Evolutionary conservation across 345 rosid species (phyloP).

Genomic region (Populus alba): DNA sequence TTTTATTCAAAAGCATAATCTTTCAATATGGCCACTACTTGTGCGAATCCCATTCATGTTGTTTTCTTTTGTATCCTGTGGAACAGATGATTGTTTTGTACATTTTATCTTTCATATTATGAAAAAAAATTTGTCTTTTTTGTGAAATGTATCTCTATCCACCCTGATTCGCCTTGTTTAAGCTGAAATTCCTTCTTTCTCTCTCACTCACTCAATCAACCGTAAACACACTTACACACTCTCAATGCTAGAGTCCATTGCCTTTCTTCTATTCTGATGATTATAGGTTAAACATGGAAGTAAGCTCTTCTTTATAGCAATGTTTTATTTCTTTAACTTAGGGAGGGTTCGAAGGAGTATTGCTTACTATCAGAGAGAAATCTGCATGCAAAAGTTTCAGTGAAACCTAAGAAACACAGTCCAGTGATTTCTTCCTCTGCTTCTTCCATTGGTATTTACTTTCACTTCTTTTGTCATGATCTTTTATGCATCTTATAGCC

Average conservation of each 20-base stretch:
- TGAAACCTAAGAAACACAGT: conserved; percentile 31
- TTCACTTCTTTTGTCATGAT: not conserved
- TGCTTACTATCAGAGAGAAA: conserved; percentile 23
- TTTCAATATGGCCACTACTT: not conserved
- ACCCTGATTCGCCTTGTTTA: not conserved
- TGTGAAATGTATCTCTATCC: not conserved
- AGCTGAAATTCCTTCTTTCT: too few species aligned
- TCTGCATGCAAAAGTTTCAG: conserved; percentile 17
- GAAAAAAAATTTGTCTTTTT: not conserved
- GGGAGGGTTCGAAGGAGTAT: conserved; percentile 40
- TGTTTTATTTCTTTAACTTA: conserved; percentile 21
- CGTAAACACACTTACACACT: not conserved
- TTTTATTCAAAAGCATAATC: not conserved
- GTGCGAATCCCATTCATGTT: not conserved
- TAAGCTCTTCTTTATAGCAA: not conserved
- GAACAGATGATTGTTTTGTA: not conserved
- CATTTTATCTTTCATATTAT: not conserved
- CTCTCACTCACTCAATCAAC: not conserved
- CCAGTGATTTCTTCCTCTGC: conserved; percentile 38
- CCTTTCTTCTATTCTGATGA: not conserved
- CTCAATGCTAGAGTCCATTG: not conserved
- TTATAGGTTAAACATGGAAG: not conserved
- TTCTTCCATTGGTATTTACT: conserved; percentile 55
- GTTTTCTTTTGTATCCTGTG: not conserved
- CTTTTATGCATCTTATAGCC: not conserved